Evolutionary conservation across 345 rosid genomes (phyloP).

Genomic region (Acer yangbiense): DNA sequence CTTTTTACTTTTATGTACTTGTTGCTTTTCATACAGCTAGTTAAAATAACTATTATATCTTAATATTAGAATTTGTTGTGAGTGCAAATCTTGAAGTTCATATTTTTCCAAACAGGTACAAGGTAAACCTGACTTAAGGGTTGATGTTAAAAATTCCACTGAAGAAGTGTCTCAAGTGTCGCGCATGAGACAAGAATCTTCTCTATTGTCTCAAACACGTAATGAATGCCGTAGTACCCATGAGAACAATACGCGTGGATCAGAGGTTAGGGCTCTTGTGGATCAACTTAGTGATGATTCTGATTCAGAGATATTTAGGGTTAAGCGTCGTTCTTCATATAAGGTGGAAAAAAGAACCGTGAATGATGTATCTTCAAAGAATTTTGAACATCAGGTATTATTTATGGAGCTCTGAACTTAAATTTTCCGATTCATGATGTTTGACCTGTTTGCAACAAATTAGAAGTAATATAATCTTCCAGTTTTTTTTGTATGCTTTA

Average conservation of each 20-base stretch:
- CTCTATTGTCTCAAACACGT: constrained; percentile 35
- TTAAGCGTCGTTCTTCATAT: constrained; percentile 78
- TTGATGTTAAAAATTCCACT: constrained; percentile 34
- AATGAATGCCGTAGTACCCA: constrained; percentile 36
- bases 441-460: background rate
- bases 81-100: constrained; percentile 11
- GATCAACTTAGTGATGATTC: constrained; percentile 80
- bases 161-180: constrained; percentile 47
- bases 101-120: constrained; percentile 43
- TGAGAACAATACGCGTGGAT: constrained; percentile 27
- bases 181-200: constrained; percentile 32
- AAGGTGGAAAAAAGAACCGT: constrained; percentile 63
- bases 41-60: background rate
- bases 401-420: background rate
- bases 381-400: constrained; percentile 65
- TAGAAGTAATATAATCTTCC: background rate
- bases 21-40: background rate
- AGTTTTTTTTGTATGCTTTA: background rate
- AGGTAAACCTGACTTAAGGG: constrained; percentile 37
- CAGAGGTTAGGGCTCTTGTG: constrained; percentile 27
- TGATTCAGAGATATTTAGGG: constrained; percentile 82
- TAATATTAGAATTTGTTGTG: background rate
- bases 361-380: constrained; percentile 42
- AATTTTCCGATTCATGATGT: background rate
- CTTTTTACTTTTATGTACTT: background rate